Conservation (phyloP, 2,329 filamentous ascomycete species). For the Sclerotinia sclerotiorum region DNA sequence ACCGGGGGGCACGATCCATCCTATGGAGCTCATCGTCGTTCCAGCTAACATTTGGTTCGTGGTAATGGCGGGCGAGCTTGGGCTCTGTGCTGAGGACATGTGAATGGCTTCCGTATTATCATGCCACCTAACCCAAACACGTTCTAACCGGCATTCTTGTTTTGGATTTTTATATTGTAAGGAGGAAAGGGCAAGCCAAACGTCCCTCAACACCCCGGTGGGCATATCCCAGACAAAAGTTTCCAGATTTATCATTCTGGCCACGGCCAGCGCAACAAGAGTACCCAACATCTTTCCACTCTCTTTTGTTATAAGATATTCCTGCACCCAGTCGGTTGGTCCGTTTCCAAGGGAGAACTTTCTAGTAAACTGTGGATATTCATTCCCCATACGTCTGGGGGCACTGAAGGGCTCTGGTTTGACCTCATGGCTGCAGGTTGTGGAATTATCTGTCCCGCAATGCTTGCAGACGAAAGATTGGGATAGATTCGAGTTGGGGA, state of each 20-base stretch:
- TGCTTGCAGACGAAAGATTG: slow-evolving; percentile 39
- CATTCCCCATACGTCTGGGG: slow-evolving; percentile 60
- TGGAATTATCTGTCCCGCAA: slow-evolving; percentile 37
- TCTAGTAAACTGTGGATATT: slow-evolving; percentile 75
- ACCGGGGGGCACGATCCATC: slow-evolving; percentile 41
- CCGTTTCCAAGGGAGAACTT: slow-evolving; percentile 87
- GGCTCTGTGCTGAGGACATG: slow-evolving; percentile 32
- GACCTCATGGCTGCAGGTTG: slow-evolving; percentile 34
- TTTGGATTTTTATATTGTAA: slow-evolving; percentile 57
- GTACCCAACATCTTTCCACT: slow-evolving; percentile 88
- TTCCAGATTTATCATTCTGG: slow-evolving; percentile 78
- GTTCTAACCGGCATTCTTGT: slow-evolving; percentile 65
- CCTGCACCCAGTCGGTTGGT: slow-evolving; percentile 72
- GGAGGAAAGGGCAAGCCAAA: slow-evolving; percentile 76
- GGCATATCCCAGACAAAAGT: slow-evolving; percentile 89
- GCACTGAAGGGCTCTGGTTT: slow-evolving; percentile 25
- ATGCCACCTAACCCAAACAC: slow-evolving; percentile 81
- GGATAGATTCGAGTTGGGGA: slow-evolving; percentile 39
- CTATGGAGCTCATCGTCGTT: slow-evolving; percentile 46
- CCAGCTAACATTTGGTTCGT: slow-evolving; percentile 39
- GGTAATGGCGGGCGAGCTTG: slow-evolving; percentile 29
- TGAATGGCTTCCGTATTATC: slow-evolving; percentile 55
- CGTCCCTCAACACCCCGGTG: slow-evolving; percentile 75
- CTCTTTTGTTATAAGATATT: slow-evolving; percentile 80
- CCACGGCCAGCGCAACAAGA: slow-evolving; percentile 74